Base-by-base conservation (phyloP, 208 protist species). In the Trypanosoma vivax region DNA sequence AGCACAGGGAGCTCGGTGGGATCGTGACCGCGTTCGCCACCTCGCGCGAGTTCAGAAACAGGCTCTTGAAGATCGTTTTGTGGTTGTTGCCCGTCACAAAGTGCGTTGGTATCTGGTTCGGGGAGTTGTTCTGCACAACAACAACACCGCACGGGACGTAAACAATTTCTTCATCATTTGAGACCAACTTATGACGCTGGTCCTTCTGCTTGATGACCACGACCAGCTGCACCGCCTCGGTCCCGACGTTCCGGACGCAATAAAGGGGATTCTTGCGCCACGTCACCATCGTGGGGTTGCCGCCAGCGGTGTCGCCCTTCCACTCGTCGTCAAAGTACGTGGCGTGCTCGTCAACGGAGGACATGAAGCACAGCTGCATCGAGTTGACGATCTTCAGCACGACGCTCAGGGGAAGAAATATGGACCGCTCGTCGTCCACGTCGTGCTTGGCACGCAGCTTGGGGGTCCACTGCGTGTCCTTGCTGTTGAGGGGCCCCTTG, bases 241-340 rank as follows among this genome's bases (percentile, higher is more conserved):
- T 52, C 7, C 56, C 59, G 33, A 40, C 71, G 57, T 83, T 85
- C 21, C 51, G 57, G 30, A 82, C 62, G 23, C 70, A 54, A 59
- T 86, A 90, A 16, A 84, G 66, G 38, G 82, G 82, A 43, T 90
- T 90, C 43, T 80, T 59, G 11, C 78, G 70, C 78, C 82, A 90
- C 16, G 77, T 79, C 6, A 79, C 61, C 16, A 76, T 58, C 5
- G 65, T 73, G 25, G 82, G 74, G 50, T 86, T 86, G 24, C 82
- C 82, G n/a, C 82, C 82, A 21, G 72, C 79, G 27, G 78, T 80
- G 9, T 62, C 53, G 19, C 79, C 77, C 24, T 69, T 70, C 82
- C 82, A 90, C 42, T 86, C 70, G 39, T 78, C 79, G 62, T 89
- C 67, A 51, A 86, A 89, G 51, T 75, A 66, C 50, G 62, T 76